phyloP scores from a whole-genome alignment of 2,329 filamentous ascomycete genomes.

The Raffaelea deltoideospora region DNA sequence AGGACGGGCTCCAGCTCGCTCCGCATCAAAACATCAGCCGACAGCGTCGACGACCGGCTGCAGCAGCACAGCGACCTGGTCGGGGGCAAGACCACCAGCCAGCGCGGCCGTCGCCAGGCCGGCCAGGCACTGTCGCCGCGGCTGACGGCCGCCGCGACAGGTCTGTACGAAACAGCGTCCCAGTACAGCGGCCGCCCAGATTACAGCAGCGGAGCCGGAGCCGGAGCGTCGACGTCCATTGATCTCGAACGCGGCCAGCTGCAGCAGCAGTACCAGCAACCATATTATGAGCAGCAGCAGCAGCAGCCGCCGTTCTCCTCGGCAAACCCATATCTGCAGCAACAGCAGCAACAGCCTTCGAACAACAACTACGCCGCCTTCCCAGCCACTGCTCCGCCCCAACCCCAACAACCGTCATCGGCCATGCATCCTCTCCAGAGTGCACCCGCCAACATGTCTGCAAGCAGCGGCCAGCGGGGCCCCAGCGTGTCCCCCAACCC shows the following conservation, averaged over 20 bases:
- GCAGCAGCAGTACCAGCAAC: constrained; percentile 1
- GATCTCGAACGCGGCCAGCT: constrained; percentile 23
- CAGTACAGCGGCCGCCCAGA: too few relatives aligned
- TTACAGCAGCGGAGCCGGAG: too few relatives aligned
- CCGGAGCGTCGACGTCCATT: constrained; percentile 16
- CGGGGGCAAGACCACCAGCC: constrained; percentile 25
- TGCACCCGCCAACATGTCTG: background rate
- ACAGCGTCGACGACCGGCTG: background rate
- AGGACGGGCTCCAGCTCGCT: background rate
- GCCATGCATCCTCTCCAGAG: constrained; percentile 9
- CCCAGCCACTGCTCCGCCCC: too few relatives aligned
- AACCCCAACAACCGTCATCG: too few relatives aligned
- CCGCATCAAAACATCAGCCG: background rate
- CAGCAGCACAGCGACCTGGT: background rate
- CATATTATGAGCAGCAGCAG: constrained; percentile 1
- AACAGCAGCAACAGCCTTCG: background rate
- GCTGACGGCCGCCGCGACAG: too few relatives aligned
- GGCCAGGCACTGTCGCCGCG: constrained; percentile 28
- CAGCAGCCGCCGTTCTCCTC: too few relatives aligned
- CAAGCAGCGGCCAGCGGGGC: background rate
- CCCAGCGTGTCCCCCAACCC: constrained; percentile 2
- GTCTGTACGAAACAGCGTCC: too few relatives aligned
- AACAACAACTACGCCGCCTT: too few relatives aligned
- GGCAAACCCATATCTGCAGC: too few relatives aligned
- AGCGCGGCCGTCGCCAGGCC: constrained; percentile 32